Base-by-base conservation (phyloP, 73 alveolate species). In the Paramecium octaurelia region DNA sequence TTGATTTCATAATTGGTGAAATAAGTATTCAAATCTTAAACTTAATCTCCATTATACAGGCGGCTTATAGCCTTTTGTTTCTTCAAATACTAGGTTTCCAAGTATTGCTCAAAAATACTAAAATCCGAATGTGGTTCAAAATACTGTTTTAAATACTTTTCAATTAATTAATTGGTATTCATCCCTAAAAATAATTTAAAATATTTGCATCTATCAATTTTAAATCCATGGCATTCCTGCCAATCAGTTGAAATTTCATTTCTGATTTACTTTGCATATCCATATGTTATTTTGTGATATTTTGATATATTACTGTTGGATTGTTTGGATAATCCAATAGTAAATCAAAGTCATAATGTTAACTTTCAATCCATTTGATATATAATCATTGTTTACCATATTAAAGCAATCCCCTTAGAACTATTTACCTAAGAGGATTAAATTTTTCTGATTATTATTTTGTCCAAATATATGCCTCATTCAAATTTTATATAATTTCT, bases 11-110 rank as follows among this genome's bases (percentile, higher is more conserved):
- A 7, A 27, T 68, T 29, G 8, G 80, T 20, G 44, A 31, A 59
- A 38, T 64, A 71, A 1, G 42, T 36, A 16, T 35, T 40, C 24
- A 68, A 31, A 31, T 60, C 73, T 24, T 64, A 31, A 6, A 38
- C 80, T 64, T 87, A 59, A 35, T 87, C 34, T 24, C 93, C 93
- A n/a, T 50, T 36, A 40, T 54, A 64, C 9, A 87, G 18, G 10
- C 18, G 69, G 20, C 75, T 35, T 60, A 64, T 16, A 18, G 58
- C 24, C 3, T 31, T 40, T 11, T 48, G n/a, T 64, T 42, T 18
- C 14, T 87, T 31, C n/a, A 87, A 23, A 44, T 60, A 87, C 1
- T 87, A 3, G 6, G 38, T 16, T 20, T 87, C 50, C 34, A 87
- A 42, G 20, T 60, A 58, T 29, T 14, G 4, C 24, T 29, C 40